Evolutionary conservation across 2,329 filamentous ascomycete species (phyloP).

Genomic region (Furcasterigmium sp.): DNA sequence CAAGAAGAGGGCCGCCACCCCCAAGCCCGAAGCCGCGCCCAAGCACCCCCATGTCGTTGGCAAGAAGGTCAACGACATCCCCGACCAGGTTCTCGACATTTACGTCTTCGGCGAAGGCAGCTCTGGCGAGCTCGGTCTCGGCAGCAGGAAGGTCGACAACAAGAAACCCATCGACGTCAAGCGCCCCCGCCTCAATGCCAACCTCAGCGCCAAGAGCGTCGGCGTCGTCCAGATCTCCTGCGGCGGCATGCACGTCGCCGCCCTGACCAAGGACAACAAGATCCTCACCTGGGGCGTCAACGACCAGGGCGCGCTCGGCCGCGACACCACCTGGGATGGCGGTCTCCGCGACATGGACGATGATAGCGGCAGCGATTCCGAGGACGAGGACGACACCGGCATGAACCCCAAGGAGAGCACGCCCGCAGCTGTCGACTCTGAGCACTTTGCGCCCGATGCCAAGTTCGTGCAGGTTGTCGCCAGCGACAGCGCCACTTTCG

Average conservation of each 20-base stretch:
- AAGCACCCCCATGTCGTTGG: slow-evolving; percentile 12
- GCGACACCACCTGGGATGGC: slow-evolving; percentile 65
- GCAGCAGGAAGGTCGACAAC: slow-evolving; percentile 55
- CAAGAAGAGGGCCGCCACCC: slow-evolving; percentile 39
- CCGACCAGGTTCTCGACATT: slow-evolving; percentile 61
- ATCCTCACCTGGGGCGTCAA: slow-evolving; percentile 87
- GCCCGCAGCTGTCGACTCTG: slow-evolving; percentile 54
- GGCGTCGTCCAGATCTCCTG: slow-evolving; percentile 71
- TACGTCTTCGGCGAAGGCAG: slow-evolving; percentile 78
- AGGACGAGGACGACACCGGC: slow-evolving; percentile 54
- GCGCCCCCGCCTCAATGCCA: slow-evolving; percentile 64
- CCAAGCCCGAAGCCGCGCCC: slow-evolving; percentile 11
- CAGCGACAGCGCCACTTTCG: slow-evolving; percentile 71
- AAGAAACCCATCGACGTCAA: slow-evolving; percentile 66
- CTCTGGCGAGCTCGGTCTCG: slow-evolving; percentile 78
- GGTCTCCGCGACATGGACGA: slow-evolving; percentile 53
- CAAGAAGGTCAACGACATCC: slow-evolving; percentile 48
- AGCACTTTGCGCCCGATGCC: slow-evolving; percentile 55
- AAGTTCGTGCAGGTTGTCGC: slow-evolving; percentile 62
- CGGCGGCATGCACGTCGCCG: slow-evolving; percentile 78
- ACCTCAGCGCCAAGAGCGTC: slow-evolving; percentile 49
- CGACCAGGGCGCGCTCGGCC: slow-evolving; percentile 74
- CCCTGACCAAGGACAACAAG: slow-evolving; percentile 73
- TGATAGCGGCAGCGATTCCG: slow-evolving; percentile 21
- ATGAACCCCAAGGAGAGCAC: slow-evolving; percentile 70